These are phyloP conservation scores for Candida buenavistaensis DNA, from an alignment of 1,139 yeast genomes.

Conservation along the genomic window DNA sequence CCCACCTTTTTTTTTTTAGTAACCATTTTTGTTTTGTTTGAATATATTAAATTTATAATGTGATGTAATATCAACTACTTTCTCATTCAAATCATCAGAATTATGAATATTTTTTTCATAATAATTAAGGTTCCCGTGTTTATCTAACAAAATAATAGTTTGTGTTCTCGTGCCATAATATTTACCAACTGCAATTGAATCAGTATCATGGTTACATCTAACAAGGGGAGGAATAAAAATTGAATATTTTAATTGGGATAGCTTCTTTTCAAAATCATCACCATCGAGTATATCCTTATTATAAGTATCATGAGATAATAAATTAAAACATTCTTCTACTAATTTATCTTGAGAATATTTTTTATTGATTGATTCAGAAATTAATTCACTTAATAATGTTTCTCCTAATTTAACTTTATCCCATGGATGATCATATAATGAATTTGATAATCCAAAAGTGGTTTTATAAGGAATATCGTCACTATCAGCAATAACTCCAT, in stretches of 20 bases:
- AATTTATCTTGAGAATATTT: constrained; percentile 39
- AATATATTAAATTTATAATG: constrained; percentile 14
- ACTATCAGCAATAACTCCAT: constrained; percentile 6
- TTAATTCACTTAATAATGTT: constrained; percentile 36
- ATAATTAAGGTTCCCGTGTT: constrained; percentile 42
- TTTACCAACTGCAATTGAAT: constrained; percentile 32
- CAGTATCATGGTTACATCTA: constrained; percentile 15
- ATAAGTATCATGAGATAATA: constrained; percentile 52
- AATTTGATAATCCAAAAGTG: constrained; percentile 64
- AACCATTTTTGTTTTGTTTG: constrained; percentile 5
- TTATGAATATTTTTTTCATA: constrained; percentile 38
- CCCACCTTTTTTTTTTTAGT: constrained; percentile 1
- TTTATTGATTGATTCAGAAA: constrained; percentile 27
- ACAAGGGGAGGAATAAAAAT: constrained; percentile 71
- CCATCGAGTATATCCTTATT: constrained; percentile 25
- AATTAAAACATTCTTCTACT: constrained; percentile 50
- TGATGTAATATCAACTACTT: constrained; percentile 10
- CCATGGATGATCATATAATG: constrained; percentile 69
- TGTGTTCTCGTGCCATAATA: constrained; percentile 91
- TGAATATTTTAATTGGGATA: constrained; percentile 53
- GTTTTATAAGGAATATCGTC: constrained; percentile 17
- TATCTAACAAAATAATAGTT: constrained; percentile 66
- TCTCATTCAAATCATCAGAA: constrained; percentile 21
- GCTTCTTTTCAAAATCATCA: constrained; percentile 26
- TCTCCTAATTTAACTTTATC: constrained; percentile 62